Evolutionary conservation across 768 basidiomycete genomes (phyloP), one percentile per base, ranked within the genome.

Genomic region (Mycena olivaceomarginata): DNA sequence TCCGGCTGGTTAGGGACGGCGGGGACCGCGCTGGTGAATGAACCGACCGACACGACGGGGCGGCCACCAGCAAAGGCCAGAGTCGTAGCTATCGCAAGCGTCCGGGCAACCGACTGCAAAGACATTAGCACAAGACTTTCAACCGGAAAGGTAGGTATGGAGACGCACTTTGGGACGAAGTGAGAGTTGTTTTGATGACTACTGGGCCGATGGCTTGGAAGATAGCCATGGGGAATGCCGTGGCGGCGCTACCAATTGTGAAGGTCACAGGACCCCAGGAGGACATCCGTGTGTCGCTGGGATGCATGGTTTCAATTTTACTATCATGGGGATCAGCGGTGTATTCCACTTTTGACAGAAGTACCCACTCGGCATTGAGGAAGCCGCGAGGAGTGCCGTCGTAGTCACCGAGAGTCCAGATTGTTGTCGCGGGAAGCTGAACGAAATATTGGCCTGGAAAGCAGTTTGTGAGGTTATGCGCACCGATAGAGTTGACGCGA

Each of bases 211-310:
- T 89, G 41, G 89, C 87, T 84, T 87, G 63, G 82, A 89, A 90
- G 72, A 87, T 86, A 18, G 89, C 89, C 89, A 91, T 90, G 1
- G 90, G 90, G 85, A 89, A 90, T n/a, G 85, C 82, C 18, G 83
- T 81, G 2, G 80, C 83, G 40, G 86, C 84, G 75, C 84, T 85
- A 25, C 88, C 88, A 56, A 90, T 77, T n/a, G 89, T 90, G 76
- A 83, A 89, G 0, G 89, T 90, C 68, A 87, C 76, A n/a, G 88
- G 89, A 13, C 88, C 87, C 89, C 89, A 90, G 43, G 79, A 81
- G 72, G 83, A 82, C 90, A 90, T 90, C 63, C 90, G 84, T 4
- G 86, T 80, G 80, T 90, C 90, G 66, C 76, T 89, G 87, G 88
- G 89, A 74, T 90, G 89, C 88, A 90, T 89, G 15, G 83, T 87